Base-by-base conservation (phyloP, 2,329 filamentous ascomycete species). In the Penicillium sp. region DNA sequence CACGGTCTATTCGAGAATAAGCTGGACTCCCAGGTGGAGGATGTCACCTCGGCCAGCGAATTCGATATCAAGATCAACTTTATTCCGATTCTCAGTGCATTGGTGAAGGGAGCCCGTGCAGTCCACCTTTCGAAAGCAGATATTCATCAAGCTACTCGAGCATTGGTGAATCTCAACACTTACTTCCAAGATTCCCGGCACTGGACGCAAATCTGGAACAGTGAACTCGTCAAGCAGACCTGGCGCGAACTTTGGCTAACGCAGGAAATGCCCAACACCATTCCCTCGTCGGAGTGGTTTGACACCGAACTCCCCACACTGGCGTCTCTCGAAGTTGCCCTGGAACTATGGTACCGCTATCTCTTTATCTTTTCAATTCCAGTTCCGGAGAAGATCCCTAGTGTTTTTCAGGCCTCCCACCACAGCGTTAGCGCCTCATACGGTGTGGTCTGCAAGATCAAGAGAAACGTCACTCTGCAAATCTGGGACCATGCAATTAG, bases 401-500 rank as follows among this genome's bases (percentile, higher is more conserved):
- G 74, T n/a, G 80, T 85, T 4, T 85, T 84, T 64, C 82, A 85
- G 64, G 81, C 81, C 27, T 84, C 82, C 2, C 82, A 85, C 60
- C 82, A 85, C 67, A 81, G 80, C 53, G 81, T 83, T 38, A 81
- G 80, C 48, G 81, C 80, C 5, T 79, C 82, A 0, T 85, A 84
- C 51, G 82, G 82, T 30, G 79, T 85, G 52, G 77, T 85, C 9
- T 82, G 82, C 66, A 84, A 85, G 67, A 73, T 84, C 57, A 82
- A 82, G 67, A 76, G 80, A 24, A 78, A 79, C 50, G 82, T 80
- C 51, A 83, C 80, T 0, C 74, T 84, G 28, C 81, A 83, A 56
- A 82, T 85, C 51, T 85, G 82, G 82, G 82, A 85, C 57, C 82
- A 85, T 63, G 80, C 80, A 16, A 84, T 85, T 55, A 79, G 78